Base-by-base conservation (phyloP, 2,329 filamentous ascomycete species). In the Phyllosticta citribraziliensis region DNA sequence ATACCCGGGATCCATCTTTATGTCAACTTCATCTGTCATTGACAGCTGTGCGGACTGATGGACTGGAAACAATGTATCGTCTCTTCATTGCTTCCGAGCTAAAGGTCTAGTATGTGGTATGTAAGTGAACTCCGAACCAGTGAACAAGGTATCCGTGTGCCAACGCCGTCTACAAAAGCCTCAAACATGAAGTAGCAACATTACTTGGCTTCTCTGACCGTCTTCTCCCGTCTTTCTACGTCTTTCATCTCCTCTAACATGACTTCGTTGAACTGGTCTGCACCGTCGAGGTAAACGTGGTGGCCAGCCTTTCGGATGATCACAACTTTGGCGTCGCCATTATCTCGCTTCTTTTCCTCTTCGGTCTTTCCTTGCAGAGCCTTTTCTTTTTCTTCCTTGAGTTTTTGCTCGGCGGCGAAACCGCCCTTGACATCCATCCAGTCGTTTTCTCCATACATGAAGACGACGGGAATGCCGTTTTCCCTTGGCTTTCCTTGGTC, bases 321-420 rank as follows among this genome's bases (percentile, higher is more conserved):
- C 5, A 93, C 74, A 0, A 97, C 92, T 75, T 89, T 94, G 9
- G 88, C 88, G 52, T 84, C 85, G 4, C 93, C 92, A 60, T 89
- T 88, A 70, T 97, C 93, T 3, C 76, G 77, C 62, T 78, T 75
- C 72, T 80, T 84, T 73, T 95, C 88, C 62, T 91, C 87, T 1
- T 81, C 78, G 0, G 82, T 87, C 22, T 61, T 62, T 11, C 63
- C 62, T 8, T 82, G 88, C 3, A 96, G 75, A 0, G 82, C 79
- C 56, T 83, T 82, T 25, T 76, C 75, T 65, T 82, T 83, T 64
- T 87, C 85, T 62, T 86, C 80, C 63, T 89, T 86, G 12, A 97
- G 82, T 72, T 88, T 91, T 74, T 92, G 84, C 69, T 88, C 84
- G 0, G 92, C 86, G 0, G 88, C 91, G 55, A 86, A 84, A 0